These are phyloP conservation scores for Fragaria nilgerrensis DNA, from an alignment of 306 rosid species.

Conservation along the genomic window DNA sequence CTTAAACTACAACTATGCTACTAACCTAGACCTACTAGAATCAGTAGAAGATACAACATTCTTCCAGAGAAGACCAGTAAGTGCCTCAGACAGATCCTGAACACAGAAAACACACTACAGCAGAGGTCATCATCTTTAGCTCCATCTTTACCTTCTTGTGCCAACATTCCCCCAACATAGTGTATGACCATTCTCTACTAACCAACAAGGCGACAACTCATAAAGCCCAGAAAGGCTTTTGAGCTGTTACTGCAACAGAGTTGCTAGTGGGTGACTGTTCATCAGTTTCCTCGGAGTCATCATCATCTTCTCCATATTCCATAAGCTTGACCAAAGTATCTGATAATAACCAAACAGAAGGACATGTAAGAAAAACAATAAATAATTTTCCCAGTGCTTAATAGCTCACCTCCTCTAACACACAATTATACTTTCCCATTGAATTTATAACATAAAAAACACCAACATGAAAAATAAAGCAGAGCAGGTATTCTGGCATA, in stretches of 20 bases:
- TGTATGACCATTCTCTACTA: conserved; percentile 15
- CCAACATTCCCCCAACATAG: neutral
- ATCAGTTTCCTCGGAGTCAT: conserved; percentile 51
- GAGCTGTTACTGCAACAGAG: conserved; percentile 35
- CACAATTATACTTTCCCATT: neutral
- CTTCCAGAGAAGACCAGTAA: neutral
- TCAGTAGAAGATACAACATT: neutral
- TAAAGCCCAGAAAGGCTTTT: conserved; percentile 90
- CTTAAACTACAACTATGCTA: conserved; percentile 11
- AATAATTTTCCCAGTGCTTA: neutral
- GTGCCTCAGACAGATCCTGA: conserved; percentile 2
- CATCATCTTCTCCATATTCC: conserved; percentile 98
- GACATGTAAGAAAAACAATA: neutral
- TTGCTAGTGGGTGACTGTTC: conserved; percentile 39
- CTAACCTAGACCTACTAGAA: conserved; percentile 17
- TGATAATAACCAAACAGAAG: conserved; percentile 34
- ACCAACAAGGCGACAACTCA: conserved; percentile 23
- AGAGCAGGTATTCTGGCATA: conserved; percentile 29
- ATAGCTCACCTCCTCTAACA: neutral
- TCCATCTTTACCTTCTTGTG: neutral
- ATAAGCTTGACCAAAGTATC: conserved; percentile 84
- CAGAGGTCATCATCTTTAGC: conserved; percentile 19
- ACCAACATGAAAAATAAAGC: conserved; percentile 6
- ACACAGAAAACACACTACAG: conserved; percentile 12
- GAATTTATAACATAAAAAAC: neutral